phyloP scores from a whole-genome alignment of 768 basidiomycete genomes.

The Leccinum uliginosum region DNA sequence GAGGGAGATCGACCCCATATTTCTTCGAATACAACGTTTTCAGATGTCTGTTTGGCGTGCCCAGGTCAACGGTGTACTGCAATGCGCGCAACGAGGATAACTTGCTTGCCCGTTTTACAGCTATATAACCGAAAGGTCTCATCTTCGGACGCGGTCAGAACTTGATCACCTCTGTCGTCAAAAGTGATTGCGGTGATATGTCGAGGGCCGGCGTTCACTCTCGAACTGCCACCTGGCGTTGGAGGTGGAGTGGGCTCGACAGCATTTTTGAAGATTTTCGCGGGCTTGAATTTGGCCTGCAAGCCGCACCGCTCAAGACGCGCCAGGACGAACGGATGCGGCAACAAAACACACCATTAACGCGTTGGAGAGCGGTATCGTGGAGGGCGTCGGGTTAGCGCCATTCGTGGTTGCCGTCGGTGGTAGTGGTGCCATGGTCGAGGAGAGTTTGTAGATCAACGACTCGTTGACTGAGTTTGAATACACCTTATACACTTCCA shows the following conservation, averaged over 20 bases:
- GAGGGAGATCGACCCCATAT: slow-evolving; percentile 91
- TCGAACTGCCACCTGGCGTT: slow-evolving; percentile 36
- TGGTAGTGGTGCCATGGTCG: slow-evolving; percentile 37
- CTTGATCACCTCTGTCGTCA: slow-evolving; percentile 83
- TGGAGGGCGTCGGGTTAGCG: slow-evolving; percentile 23
- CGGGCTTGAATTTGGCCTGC: slow-evolving; percentile 77
- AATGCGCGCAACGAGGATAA: slow-evolving; percentile 29
- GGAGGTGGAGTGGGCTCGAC: slow-evolving; percentile 59
- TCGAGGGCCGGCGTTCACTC: slow-evolving; percentile 43
- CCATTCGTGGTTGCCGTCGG: slow-evolving; percentile 35
- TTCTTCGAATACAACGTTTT: slow-evolving; percentile 91
- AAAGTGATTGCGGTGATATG: slow-evolving; percentile 89
- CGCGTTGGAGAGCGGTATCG: slow-evolving; percentile 42
- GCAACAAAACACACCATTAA: slow-evolving; percentile 43
- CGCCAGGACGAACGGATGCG: background rate
- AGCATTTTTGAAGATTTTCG: slow-evolving; percentile 81
- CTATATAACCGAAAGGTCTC: slow-evolving; percentile 89
- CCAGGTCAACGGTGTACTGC: slow-evolving; percentile 27
- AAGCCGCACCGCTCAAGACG: slow-evolving; percentile 3
- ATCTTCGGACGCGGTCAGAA: slow-evolving; percentile 88
- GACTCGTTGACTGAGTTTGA: slow-evolving; percentile 50
- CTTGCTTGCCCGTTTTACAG: slow-evolving; percentile 91
- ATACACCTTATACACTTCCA: slow-evolving; percentile 27
- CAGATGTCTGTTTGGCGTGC: slow-evolving; percentile 47
- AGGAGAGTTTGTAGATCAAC: slow-evolving; percentile 1